These are phyloP conservation scores for Pichia gijzeniarum DNA, from an alignment of 805 yeast genomes.

Conservation along the genomic window DNA sequence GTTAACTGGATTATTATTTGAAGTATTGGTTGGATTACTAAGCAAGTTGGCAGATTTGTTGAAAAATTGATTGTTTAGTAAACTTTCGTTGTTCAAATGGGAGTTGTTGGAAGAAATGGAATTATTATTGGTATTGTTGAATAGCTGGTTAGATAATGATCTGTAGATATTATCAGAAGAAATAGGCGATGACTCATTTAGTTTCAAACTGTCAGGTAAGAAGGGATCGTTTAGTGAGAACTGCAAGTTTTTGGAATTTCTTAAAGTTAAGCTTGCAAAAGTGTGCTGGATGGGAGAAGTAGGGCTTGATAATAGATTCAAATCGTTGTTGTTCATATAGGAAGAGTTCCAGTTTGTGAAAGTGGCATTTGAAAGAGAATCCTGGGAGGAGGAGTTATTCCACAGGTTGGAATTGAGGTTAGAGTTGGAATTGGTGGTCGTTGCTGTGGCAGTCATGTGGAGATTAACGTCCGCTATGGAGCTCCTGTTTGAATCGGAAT, in stretches of 20 bases:
- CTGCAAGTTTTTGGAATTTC: slow-evolving; percentile 2
- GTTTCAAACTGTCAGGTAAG: slow-evolving; percentile 3
- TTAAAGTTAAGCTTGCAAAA: not conserved
- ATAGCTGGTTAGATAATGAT: not conserved
- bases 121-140: not conserved
- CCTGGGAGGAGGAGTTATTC: not conserved
- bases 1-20: not conserved
- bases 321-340: slow-evolving; percentile 17
- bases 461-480: slow-evolving; percentile 6
- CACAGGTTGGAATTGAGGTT: not conserved
- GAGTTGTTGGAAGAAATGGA: not conserved
- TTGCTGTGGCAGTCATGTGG: not conserved
- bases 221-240: slow-evolving; percentile 7
- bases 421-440: not conserved
- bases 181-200: not conserved
- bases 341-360: slow-evolving; percentile 4
- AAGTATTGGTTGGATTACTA: too few relatives aligned
- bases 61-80: slow-evolving; percentile 7
- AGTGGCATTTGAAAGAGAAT: not conserved
- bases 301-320: slow-evolving; percentile 16
- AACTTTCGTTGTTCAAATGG: slow-evolving; percentile 1
- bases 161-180: not conserved
- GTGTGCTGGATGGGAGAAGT: slow-evolving; percentile 15
- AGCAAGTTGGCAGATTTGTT: not conserved
- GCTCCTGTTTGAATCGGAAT: slow-evolving; percentile 13